phyloP scores from a whole-genome alignment of 2,329 filamentous ascomycete species.

The Arthrobotrys conoides region DNA sequence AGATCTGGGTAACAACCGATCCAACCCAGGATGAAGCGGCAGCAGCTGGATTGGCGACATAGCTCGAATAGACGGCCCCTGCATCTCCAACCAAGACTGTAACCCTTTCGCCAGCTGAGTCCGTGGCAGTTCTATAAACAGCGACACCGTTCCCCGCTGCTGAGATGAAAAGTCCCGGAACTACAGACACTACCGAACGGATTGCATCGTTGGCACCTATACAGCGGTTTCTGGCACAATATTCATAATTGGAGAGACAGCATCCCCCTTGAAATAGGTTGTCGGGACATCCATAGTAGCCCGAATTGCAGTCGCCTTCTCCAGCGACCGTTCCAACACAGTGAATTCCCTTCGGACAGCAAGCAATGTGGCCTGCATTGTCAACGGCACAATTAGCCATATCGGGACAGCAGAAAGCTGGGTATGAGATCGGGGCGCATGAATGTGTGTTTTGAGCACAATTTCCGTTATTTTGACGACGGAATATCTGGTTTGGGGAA shows the following conservation, averaged over 20 bases:
- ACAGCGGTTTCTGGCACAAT: constrained; percentile 47
- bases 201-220: constrained; percentile 52
- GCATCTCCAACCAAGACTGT: constrained; percentile 49
- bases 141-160: constrained; percentile 37
- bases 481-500: constrained; percentile 8
- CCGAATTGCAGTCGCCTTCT: constrained; percentile 45
- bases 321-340: constrained; percentile 53
- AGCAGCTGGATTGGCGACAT: constrained; percentile 48
- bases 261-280: constrained; percentile 46
- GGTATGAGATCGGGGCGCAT: constrained; percentile 56
- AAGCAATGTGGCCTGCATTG: constrained; percentile 54
- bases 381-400: constrained; percentile 46
- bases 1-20: constrained; percentile 21
- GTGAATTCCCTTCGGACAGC: constrained; percentile 55
- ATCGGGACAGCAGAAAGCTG: constrained; percentile 51
- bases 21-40: constrained; percentile 45
- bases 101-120: constrained; percentile 31
- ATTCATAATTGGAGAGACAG: constrained; percentile 54
- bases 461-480: constrained; percentile 49
- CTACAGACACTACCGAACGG: constrained; percentile 36
- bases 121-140: constrained; percentile 46
- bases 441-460: constrained; percentile 40
- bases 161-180: constrained; percentile 50
- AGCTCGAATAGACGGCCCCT: constrained; percentile 46
- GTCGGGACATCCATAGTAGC: constrained; percentile 49